Conservation (phyloP, 2,329 filamentous ascomycete genomes). For the Fusarium chaquense region DNA sequence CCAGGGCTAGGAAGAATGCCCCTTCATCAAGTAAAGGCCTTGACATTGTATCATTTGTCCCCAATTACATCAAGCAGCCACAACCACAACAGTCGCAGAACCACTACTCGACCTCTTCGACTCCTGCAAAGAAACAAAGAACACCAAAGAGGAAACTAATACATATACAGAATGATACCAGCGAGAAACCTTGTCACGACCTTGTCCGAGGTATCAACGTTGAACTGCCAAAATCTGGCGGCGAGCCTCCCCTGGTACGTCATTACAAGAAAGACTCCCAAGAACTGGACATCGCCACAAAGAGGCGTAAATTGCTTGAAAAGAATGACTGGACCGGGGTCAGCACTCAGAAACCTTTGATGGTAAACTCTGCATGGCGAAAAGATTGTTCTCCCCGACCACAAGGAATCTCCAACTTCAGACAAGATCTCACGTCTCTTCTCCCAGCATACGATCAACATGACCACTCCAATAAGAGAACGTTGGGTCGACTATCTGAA, state of each 20-base stretch:
- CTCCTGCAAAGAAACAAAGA: slow-evolving; percentile 16
- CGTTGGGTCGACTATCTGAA: background rate
- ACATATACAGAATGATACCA: background rate
- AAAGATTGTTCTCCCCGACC: background rate
- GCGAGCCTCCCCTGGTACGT: background rate
- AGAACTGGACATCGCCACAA: slow-evolving; percentile 36
- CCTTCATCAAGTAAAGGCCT: slow-evolving; percentile 8
- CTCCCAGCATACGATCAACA: background rate
- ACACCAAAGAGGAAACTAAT: slow-evolving; percentile 25
- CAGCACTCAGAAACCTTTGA: slow-evolving; percentile 49
- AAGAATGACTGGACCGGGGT: slow-evolving; percentile 51
- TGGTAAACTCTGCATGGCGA: slow-evolving; percentile 37
- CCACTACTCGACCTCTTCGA: background rate
- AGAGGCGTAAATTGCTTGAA: slow-evolving; percentile 45
- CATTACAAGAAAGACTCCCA: background rate
- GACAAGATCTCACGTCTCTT: background rate
- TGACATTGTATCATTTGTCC: slow-evolving; percentile 42
- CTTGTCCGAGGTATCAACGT: background rate
- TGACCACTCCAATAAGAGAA: background rate
- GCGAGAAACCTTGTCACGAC: no score
- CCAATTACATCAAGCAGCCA: slow-evolving; percentile 44
- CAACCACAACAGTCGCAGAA: background rate
- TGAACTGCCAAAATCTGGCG: background rate
- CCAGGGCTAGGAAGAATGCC: slow-evolving; percentile 44
- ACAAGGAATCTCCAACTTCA: slow-evolving; percentile 2